Conservation (phyloP, 2,329 filamentous ascomycete species). For the Cadophora malorum region DNA sequence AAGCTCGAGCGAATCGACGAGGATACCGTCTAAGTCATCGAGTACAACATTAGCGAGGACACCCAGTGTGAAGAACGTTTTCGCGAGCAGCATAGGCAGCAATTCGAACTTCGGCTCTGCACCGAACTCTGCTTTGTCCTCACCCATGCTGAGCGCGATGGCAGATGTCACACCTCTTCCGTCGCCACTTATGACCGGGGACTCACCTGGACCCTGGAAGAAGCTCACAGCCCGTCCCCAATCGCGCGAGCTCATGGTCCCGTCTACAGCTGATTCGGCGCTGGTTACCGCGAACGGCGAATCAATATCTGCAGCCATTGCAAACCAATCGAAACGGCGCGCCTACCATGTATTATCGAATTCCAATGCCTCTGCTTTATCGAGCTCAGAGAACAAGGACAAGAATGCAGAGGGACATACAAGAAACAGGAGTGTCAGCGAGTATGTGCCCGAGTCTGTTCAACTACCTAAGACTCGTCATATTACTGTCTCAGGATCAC, state of each 20-base stretch:
- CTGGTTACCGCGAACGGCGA: slow-evolving; percentile 59
- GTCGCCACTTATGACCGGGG: slow-evolving; percentile 71
- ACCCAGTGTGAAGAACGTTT: slow-evolving; percentile 64
- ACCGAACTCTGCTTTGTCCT: slow-evolving; percentile 72
- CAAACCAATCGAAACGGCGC: slow-evolving; percentile 62
- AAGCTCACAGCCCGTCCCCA: slow-evolving; percentile 54
- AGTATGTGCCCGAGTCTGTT: slow-evolving; percentile 79
- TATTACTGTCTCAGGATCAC: slow-evolving; percentile 73
- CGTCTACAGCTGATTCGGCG: slow-evolving; percentile 53
- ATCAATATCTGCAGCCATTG: slow-evolving; percentile 57
- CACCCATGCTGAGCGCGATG: slow-evolving; percentile 77
- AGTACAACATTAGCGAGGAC: slow-evolving; percentile 56
- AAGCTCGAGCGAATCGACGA: slow-evolving; percentile 31
- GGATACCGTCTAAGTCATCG: slow-evolving; percentile 27
- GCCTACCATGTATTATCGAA: slow-evolving; percentile 56
- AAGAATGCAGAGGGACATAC: slow-evolving; percentile 54
- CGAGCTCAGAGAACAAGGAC: slow-evolving; percentile 35
- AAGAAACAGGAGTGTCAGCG: slow-evolving; percentile 85
- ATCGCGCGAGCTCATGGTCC: slow-evolving; percentile 53
- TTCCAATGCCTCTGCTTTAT: slow-evolving; percentile 34
- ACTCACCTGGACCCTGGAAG: slow-evolving; percentile 73
- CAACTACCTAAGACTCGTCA: slow-evolving; percentile 72
- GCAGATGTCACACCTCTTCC: slow-evolving; percentile 80
- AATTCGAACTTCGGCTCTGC: slow-evolving; percentile 53
- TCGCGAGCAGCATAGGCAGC: slow-evolving; percentile 55